A percentile compares a stretch with the other conserved stretches of the same genome.
Evolutionary conservation across 2,329 filamentous ascomycete species (phyloP).

Genomic region (Verticillium nubilum): DNA sequence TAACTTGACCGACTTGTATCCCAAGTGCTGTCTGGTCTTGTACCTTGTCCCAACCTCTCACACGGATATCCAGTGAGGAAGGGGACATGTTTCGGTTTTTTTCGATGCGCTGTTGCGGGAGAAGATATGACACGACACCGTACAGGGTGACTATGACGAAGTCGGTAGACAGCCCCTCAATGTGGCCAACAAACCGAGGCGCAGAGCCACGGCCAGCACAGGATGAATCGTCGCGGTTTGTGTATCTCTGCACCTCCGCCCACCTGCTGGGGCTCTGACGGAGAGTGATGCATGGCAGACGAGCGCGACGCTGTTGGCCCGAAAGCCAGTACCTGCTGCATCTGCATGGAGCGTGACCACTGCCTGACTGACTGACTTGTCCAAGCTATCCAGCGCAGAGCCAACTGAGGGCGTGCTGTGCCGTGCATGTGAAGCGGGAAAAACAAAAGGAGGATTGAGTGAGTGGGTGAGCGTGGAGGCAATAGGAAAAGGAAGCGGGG

Average conservation of each 20-base stretch:
- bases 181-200: neutral
- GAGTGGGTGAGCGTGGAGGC: neutral
- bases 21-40: neutral
- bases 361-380: neutral
- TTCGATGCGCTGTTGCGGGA: neutral
- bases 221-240: neutral
- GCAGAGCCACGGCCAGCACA: neutral
- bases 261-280: neutral
- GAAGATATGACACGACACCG: neutral
- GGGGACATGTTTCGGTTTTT: neutral
- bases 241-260: neutral
- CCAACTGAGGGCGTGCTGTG: neutral
- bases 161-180: neutral
- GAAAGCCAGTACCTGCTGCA: constrained; percentile 1
- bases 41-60: neutral
- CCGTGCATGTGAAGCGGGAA: neutral
- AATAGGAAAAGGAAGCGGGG: neutral
- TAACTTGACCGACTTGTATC: neutral
- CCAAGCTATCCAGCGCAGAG: neutral
- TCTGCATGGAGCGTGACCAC: neutral
- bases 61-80: neutral
- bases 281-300: neutral
- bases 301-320: neutral
- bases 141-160: neutral
- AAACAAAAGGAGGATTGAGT: neutral